Conservation (phyloP, 1,284 basidiomycete species). For the Clitocybe nebularis region DNA sequence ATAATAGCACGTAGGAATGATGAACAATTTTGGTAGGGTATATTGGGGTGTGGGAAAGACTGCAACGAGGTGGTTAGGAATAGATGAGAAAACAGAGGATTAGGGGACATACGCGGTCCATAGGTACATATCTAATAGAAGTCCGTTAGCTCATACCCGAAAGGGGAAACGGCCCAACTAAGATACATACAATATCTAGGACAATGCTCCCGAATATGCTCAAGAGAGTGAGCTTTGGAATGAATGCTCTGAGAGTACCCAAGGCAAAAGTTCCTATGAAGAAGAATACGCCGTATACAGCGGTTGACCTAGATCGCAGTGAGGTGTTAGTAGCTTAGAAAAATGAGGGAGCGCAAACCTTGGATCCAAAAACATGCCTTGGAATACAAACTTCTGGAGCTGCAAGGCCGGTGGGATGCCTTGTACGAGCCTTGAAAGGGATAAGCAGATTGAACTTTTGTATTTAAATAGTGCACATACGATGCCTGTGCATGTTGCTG, state of each 20-base stretch:
- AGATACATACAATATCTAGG: conserved; percentile 44
- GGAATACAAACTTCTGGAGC: conserved; percentile 51
- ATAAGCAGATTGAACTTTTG: neutral
- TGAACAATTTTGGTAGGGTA: conserved; percentile 52
- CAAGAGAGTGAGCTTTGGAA: conserved; percentile 57
- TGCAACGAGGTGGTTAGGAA: conserved; percentile 3
- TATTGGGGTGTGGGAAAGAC: conserved; percentile 68
- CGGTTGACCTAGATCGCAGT: conserved; percentile 37
- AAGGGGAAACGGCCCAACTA: neutral
- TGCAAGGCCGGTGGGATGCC: conserved; percentile 47
- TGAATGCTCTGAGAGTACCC: conserved; percentile 56
- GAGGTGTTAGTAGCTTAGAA: neutral
- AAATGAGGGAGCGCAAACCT: conserved; percentile 26
- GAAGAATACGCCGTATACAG: conserved; percentile 70
- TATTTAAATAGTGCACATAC: conserved; percentile 12
- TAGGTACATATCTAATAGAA: conserved; percentile 38
- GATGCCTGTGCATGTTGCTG: conserved; percentile 40
- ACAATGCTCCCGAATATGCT: conserved; percentile 59
- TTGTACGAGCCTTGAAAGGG: conserved; percentile 34
- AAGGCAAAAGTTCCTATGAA: conserved; percentile 61
- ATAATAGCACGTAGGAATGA: conserved; percentile 59
- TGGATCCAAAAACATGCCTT: conserved; percentile 67
- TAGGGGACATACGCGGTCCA: conserved; percentile 35
- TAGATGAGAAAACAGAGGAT: conserved; percentile 1
- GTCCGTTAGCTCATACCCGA: neutral